These are phyloP conservation scores for Tylopilus plumbeoviolaceoides DNA, from an alignment of 768 basidiomycete genomes.

Conservation along the genomic window DNA sequence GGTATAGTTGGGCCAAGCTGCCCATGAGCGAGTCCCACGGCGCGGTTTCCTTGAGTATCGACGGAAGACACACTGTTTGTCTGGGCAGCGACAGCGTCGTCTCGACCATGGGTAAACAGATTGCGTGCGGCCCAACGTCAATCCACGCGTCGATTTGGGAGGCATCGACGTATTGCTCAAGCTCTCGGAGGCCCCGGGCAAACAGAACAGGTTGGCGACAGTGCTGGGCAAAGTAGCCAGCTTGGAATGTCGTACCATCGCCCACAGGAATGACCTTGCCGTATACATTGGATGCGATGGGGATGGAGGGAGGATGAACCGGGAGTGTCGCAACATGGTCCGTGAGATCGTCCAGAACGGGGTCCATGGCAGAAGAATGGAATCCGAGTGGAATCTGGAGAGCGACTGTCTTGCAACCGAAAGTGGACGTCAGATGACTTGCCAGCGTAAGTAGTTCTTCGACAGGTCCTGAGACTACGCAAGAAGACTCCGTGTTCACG, in stretches of 20 bases:
- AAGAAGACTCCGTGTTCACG: constrained; percentile 54
- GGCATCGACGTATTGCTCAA: constrained; percentile 29
- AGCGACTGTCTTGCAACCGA: constrained; percentile 37
- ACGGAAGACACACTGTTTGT: constrained; percentile 40
- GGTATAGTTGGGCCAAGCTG: constrained; percentile 48
- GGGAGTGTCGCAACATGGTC: constrained; percentile 34
- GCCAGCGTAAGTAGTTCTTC: constrained; percentile 41
- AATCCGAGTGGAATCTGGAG: constrained; percentile 59
- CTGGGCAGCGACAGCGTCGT: constrained; percentile 25
- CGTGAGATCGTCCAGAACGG: constrained; percentile 48
- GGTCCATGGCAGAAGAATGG: constrained; percentile 63
- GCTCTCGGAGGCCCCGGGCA: constrained; percentile 43
- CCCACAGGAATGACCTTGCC: constrained; percentile 53
- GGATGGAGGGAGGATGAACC: constrained; percentile 47
- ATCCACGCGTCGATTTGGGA: constrained; percentile 46
- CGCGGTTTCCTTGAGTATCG: constrained; percentile 44
- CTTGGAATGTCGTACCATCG: constrained; percentile 43
- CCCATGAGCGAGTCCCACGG: constrained; percentile 43
- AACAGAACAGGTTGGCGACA: constrained; percentile 56
- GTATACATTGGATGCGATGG: constrained; percentile 58
- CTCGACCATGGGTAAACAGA: constrained; percentile 54
- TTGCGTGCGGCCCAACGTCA: constrained; percentile 64
- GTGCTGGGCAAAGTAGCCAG: constrained; percentile 55
- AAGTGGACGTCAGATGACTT: constrained; percentile 32
- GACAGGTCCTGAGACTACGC: constrained; percentile 56